Base-by-base conservation (phyloP, 352 stramenopile species). In the Globisporangium megalacanthum region DNA sequence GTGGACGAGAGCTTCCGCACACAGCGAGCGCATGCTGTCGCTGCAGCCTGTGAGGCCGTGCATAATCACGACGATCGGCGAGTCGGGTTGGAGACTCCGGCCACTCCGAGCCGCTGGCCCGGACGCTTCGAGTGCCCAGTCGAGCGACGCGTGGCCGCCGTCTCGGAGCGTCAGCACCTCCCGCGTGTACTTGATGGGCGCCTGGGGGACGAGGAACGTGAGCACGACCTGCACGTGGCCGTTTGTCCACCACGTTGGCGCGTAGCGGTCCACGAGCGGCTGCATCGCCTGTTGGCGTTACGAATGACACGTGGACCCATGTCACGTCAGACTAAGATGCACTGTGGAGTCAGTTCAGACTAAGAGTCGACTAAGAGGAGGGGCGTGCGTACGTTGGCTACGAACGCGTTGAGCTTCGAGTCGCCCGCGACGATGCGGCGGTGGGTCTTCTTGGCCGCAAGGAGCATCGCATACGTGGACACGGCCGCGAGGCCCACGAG, bases 181-280 rank as follows among this genome's bases (percentile, higher is more conserved):
- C 56, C 83, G 71, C 56, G 65, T 65, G 70, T 89, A 93, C 47
- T 70, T 39, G 48, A 93, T 52, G 8, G 52, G 53, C 3, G 67
- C 50, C 56, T 91, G 80, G 37, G 77, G 80, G 33, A 90, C 66
- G 54, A 93, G 39, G 42, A 93, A 86, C 15, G 77, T 88, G 57
- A 93, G 65, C 42, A 88, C 58, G 47, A 80, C 75, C 56, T 93
- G 83, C 37, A 89, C 65, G 57, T 93, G 83, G 20, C 60, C 67
- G 55, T 89, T 91, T 46, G 82, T 81, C 75, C 79, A 89, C 83
- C 83, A 93, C 31, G 80, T 83, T 11, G 83, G 80, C 53, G 64
- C 69, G 68, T 87, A 91, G 3, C 60, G 53, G 42, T 83, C 80
- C 47, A 91, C 53, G 22, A 77, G 60, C 0, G 76, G 65, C 39